A percentile compares a stretch with the other conserved stretches of the same genome.
phyloP scores from a whole-genome alignment of 2,329 filamentous ascomycete genomes.

The Pochonia chlamydosporia region DNA sequence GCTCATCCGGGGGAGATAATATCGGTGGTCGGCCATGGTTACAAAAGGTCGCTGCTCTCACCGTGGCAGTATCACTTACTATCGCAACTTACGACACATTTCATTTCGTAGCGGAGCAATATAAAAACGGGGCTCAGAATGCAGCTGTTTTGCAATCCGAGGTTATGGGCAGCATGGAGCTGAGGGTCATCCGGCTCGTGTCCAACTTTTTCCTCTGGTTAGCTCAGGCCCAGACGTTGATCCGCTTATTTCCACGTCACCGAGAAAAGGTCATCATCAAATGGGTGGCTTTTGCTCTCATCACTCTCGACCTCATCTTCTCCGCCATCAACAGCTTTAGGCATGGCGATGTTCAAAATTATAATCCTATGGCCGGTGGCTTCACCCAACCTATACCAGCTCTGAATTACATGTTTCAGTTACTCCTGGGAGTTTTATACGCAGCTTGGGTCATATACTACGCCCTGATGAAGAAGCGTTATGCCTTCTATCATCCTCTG shows the following conservation, averaged over 20 bases:
- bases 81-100: constrained; percentile 93
- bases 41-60: constrained; percentile 73
- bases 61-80: constrained; percentile 77
- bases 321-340: constrained; percentile 84
- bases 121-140: constrained; percentile 72
- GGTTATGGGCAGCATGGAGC: constrained; percentile 78
- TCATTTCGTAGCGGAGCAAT: constrained; percentile 74
- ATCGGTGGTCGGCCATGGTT: constrained; percentile 92
- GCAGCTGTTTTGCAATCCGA: constrained; percentile 67
- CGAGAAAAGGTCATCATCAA: constrained; percentile 98
- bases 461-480: constrained; percentile 82
- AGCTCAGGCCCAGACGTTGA: constrained; percentile 93
- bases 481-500: constrained; percentile 82
- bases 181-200: constrained; percentile 86
- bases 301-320: constrained; percentile 85
- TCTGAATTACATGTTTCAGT: constrained; percentile 82
- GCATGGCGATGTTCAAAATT: constrained; percentile 37
- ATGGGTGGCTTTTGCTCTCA: constrained; percentile 93
- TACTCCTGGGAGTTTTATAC: constrained; percentile 81
- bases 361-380: constrained; percentile 57
- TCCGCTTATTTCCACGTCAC: constrained; percentile 90
- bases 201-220: constrained; percentile 97
- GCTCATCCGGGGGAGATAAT: constrained; percentile 70
- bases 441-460: constrained; percentile 94
- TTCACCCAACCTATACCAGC: constrained; percentile 90